Evolutionary conservation across 1,139 yeast genomes (phyloP).

Genomic region (Saccharomyces hybrid): DNA sequence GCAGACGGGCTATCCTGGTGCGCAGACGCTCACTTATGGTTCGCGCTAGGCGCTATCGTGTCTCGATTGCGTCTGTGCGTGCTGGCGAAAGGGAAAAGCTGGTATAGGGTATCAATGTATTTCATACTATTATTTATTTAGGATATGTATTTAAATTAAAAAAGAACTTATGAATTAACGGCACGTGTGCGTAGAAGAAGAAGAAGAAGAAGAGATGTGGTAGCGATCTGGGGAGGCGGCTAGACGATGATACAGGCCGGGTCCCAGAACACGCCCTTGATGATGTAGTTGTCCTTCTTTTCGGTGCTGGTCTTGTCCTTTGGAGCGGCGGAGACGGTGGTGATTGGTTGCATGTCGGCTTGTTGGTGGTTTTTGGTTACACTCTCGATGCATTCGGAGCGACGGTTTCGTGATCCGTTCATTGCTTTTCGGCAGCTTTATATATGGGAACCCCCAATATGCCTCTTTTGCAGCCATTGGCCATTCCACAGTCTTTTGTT

Average conservation of each 20-base stretch:
- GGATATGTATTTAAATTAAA: background rate
- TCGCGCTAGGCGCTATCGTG: background rate
- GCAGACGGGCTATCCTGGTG: conserved; percentile 15
- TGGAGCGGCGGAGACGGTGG: conserved; percentile 22
- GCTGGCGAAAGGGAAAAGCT: background rate
- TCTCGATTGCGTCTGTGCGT: background rate
- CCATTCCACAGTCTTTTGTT: background rate
- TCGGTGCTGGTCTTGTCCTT: conserved; percentile 22
- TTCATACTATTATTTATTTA: background rate
- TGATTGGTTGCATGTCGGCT: conserved; percentile 25
- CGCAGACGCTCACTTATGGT: background rate
- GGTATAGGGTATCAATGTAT: background rate
- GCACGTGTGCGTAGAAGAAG: background rate
- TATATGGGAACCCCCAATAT: background rate
- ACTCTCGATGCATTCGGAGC: background rate
- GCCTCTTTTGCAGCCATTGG: background rate
- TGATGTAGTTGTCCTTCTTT: conserved; percentile 28
- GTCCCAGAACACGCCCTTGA: conserved; percentile 23
- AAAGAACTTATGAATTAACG: background rate
- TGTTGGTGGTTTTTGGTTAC: background rate
- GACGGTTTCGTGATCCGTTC: background rate
- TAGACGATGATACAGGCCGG: conserved; percentile 28
- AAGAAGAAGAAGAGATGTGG: background rate
- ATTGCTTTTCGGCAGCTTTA: background rate
- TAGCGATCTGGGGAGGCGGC: background rate